Conservation (phyloP, 2,329 filamentous ascomycete genomes). For the Didymella segeticola region DNA sequence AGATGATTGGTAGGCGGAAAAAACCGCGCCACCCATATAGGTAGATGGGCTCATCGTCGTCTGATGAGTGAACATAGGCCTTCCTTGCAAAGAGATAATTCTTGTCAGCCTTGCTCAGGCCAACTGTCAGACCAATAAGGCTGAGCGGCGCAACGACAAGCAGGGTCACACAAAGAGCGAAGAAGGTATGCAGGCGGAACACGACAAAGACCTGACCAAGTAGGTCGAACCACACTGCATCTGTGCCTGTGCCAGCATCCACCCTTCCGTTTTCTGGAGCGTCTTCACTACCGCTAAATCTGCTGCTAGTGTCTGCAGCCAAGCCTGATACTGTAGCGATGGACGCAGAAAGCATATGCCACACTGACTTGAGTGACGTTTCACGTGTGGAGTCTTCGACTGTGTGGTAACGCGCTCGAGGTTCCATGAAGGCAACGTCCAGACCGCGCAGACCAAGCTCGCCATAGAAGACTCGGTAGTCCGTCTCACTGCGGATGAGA, state of each 20-base stretch:
- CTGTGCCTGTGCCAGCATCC: constrained; percentile 69
- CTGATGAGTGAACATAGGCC: constrained; percentile 65
- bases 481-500: constrained; percentile 83
- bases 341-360: constrained; percentile 93
- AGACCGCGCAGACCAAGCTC: constrained; percentile 83
- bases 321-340: constrained; percentile 76
- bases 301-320: constrained; percentile 69
- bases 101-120: constrained; percentile 76
- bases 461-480: constrained; percentile 83
- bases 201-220: constrained; percentile 82
- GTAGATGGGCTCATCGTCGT: constrained; percentile 65
- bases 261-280: constrained; percentile 66
- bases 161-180: constrained; percentile 84
- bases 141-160: constrained; percentile 80
- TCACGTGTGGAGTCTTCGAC: constrained; percentile 85
- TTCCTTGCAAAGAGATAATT: constrained; percentile 84
- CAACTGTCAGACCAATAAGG: constrained; percentile 71
- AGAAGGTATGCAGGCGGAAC: constrained; percentile 80
- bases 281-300: constrained; percentile 69
- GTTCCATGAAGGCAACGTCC: constrained; percentile 90
- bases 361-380: constrained; percentile 73
- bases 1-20: constrained; percentile 80
- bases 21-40: constrained; percentile 82
- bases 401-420: constrained; percentile 88
- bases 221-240: constrained; percentile 92